Evolutionary conservation across 1,139 yeast species (phyloP), one percentile per base, ranked within the genome.

Genomic region (Diutina siamensis): DNA sequence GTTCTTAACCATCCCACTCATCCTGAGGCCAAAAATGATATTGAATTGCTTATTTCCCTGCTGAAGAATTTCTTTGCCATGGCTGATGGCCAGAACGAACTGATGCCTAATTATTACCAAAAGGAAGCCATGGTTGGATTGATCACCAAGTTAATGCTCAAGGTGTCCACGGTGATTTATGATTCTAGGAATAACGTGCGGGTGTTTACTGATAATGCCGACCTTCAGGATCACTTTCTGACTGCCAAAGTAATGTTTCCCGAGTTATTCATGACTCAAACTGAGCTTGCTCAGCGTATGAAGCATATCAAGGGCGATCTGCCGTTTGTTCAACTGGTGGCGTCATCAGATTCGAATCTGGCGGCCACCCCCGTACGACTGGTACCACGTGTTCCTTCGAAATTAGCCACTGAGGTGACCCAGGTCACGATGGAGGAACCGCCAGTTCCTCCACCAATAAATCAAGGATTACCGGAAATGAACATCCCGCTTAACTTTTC

Each of bases 1-100:
- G 49, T 51, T 38, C 46, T 49, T 46, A 38, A 46, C 12, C 46
- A 48, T 32, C 52, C 51, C 17, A 36, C 32, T 9, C 44, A 46
- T 4, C 42, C 45, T 4, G 51, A 49, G 8, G 45, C 49, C 2
- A 42, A 40, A n/a, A 21, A 25, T 8, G 52, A 49, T 28, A 36
- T 50, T 20, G 17, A 44, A 2, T 48, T 50, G 19, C 44, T 50
- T 19, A 25, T 47, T 13, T 44, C 45, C 17, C 44, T 38, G 40
- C 35, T 47, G 48, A 45, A 45, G 40, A 22, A 36, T 31, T 18
- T 48, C 46, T 44, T 46, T 45, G 36, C 46, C 27, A 22, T 33
- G 48, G 21, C 44, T 33, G 28, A 35, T 21, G 19, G n/a, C 7
- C 25, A 9, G 34, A 33, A 13, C 33, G 12, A 40, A 1, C 45